Conservation (phyloP, 192 early-diverging fungal species). For the Geranomyces michiganensis region DNA sequence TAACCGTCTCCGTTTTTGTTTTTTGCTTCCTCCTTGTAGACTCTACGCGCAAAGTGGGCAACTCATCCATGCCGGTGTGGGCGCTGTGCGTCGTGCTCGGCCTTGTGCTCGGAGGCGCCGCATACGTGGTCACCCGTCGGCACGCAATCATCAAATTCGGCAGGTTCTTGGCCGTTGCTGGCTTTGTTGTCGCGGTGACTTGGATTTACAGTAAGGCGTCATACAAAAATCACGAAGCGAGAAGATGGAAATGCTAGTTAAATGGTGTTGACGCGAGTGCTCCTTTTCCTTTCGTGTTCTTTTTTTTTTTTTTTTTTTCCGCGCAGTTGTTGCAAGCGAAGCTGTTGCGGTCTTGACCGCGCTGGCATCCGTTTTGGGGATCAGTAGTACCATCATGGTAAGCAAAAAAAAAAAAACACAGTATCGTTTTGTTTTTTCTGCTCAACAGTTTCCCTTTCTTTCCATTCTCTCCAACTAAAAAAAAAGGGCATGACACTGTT, state of each 20-base stretch:
- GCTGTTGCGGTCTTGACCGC: slow-evolving; percentile 82
- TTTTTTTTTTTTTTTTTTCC: neutral
- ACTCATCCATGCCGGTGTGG: slow-evolving; percentile 35
- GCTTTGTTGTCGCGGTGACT: slow-evolving; percentile 75
- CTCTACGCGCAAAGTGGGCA: neutral
- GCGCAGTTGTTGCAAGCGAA: slow-evolving; percentile 78
- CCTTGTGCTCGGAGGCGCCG: slow-evolving; percentile 11
- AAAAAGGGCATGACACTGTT: slow-evolving; percentile 65
- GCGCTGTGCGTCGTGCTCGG: slow-evolving; percentile 26
- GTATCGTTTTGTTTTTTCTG: too few species aligned
- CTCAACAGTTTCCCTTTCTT: neutral
- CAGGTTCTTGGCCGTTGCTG: slow-evolving; percentile 48
- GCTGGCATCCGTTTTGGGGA: slow-evolving; percentile 73
- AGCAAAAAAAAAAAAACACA: too few species aligned
- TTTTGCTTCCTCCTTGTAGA: neutral
- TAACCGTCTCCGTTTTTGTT: neutral
- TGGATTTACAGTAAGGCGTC: slow-evolving; percentile 77
- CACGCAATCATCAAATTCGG: slow-evolving; percentile 23
- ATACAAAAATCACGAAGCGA: too few species aligned
- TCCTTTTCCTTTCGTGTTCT: neutral
- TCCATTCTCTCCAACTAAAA: neutral
- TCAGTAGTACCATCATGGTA: slow-evolving; percentile 80
- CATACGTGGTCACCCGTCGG: slow-evolving; percentile 22
- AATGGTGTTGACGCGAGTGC: neutral
- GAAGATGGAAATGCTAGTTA: too few species aligned